Evolutionary conservation across 495 filamentous ascomycete species (phyloP).

Genomic region (Xylaria telfairii): DNA sequence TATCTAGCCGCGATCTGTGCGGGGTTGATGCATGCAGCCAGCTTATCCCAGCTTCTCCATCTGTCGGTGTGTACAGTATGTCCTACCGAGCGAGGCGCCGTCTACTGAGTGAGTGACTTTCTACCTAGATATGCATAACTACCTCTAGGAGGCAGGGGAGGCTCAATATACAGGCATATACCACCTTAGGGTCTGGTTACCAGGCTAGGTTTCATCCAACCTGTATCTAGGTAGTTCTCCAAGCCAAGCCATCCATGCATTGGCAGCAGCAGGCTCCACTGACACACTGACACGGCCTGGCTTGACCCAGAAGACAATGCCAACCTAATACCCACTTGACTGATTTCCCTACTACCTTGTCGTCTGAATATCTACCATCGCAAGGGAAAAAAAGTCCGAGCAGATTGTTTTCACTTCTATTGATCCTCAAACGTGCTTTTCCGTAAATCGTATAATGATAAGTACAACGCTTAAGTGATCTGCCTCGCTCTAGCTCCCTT

Average conservation of each 20-base stretch:
- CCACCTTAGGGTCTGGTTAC: neutral
- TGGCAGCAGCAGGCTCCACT: too few species aligned
- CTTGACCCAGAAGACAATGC: neutral
- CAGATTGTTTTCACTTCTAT: neutral
- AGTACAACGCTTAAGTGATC: neutral
- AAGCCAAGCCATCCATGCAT: neutral
- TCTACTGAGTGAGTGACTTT: slow-evolving; percentile 11
- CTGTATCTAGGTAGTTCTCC: neutral
- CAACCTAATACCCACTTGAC: too few species aligned
- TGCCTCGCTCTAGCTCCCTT: neutral
- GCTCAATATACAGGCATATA: neutral
- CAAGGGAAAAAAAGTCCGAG: neutral
- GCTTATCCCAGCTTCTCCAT: slow-evolving; percentile 11
- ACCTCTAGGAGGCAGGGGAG: too few species aligned
- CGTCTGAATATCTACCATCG: neutral
- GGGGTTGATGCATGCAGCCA: slow-evolving; percentile 18
- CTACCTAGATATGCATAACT: neutral
- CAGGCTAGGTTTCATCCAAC: neutral
- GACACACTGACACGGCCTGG: too few species aligned
- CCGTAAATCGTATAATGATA: slow-evolving; percentile 1
- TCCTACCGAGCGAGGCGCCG: slow-evolving; percentile 15
- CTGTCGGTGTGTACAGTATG: neutral
- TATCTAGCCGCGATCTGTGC: slow-evolving; percentile 19
- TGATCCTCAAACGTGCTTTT: neutral
- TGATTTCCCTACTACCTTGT: neutral